These are phyloP conservation scores for Verticillium nubilum DNA, from an alignment of 2,329 filamentous ascomycete species.

Conservation along the genomic window DNA sequence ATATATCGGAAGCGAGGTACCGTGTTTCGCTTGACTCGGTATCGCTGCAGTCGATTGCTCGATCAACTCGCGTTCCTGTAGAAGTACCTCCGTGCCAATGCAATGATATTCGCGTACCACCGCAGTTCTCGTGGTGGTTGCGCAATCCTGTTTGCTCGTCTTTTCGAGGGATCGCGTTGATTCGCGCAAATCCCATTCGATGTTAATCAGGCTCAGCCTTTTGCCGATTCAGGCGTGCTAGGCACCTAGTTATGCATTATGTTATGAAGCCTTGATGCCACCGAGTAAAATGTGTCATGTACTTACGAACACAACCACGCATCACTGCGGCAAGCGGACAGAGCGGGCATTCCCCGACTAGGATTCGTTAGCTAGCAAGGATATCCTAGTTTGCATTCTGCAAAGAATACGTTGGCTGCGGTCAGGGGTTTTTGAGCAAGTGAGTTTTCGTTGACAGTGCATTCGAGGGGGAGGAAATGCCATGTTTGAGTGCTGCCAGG, in stretches of 20 bases:
- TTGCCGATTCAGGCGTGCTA: too few relatives aligned
- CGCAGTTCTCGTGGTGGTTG: too few relatives aligned
- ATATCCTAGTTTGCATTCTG: background rate
- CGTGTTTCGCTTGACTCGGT: background rate
- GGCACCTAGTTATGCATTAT: too few relatives aligned
- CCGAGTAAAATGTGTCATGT: too few relatives aligned
- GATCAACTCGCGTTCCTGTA: background rate
- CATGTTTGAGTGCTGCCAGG: background rate
- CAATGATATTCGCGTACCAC: background rate
- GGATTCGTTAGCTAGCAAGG: background rate
- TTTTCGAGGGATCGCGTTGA: background rate
- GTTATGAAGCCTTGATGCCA: too few relatives aligned
- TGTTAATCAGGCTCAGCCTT: too few relatives aligned
- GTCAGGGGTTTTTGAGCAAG: background rate
- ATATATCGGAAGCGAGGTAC: background rate
- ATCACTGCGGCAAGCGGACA: too few relatives aligned
- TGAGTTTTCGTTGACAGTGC: background rate
- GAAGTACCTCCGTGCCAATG: background rate
- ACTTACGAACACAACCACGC: too few relatives aligned
- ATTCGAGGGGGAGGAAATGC: background rate
- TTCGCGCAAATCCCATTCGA: background rate
- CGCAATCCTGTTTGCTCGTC: background rate
- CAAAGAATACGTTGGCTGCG: background rate
- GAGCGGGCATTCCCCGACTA: background rate
- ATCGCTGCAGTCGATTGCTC: background rate